Percentiles rank a stretch among this genome's conserved stretches.
Conservation (phyloP, 2,329 filamentous ascomycete species). For the Colletotrichum caudatum region DNA sequence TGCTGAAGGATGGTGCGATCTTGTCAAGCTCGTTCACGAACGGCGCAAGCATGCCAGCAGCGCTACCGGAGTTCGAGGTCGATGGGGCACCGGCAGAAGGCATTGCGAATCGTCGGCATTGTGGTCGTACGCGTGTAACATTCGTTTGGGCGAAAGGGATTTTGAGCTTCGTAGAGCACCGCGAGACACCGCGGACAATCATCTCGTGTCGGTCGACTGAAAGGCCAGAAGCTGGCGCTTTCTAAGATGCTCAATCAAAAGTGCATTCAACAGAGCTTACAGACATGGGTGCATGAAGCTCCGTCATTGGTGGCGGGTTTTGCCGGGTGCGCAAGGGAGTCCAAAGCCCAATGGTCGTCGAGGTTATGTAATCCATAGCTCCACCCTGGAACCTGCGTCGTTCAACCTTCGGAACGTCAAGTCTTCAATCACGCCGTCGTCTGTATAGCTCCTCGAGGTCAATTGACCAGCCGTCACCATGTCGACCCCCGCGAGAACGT, state of each 20-base stretch:
- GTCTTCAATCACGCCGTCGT: slow-evolving; percentile 33
- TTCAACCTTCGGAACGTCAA: slow-evolving; percentile 40
- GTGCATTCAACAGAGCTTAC: slow-evolving; percentile 24
- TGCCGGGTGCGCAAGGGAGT: slow-evolving; percentile 28
- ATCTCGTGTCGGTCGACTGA: slow-evolving; percentile 44
- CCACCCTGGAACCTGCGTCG: slow-evolving; percentile 33
- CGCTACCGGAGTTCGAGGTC: slow-evolving; percentile 45
- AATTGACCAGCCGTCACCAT: slow-evolving; percentile 67
- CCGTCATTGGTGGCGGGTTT: slow-evolving; percentile 41
- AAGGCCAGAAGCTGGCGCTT: not conserved
- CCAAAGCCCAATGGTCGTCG: slow-evolving; percentile 25
- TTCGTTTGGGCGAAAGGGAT: slow-evolving; percentile 31
- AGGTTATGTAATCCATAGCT: slow-evolving; percentile 34
- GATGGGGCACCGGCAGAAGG: slow-evolving; percentile 38
- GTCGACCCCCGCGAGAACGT: slow-evolving; percentile 90
- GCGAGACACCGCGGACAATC: slow-evolving; percentile 50
- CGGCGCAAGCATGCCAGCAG: slow-evolving; percentile 61
- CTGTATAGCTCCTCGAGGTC: slow-evolving; percentile 44
- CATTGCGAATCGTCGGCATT: slow-evolving; percentile 42
- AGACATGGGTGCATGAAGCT: slow-evolving; percentile 38
- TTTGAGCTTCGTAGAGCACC: slow-evolving; percentile 48
- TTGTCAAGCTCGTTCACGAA: slow-evolving; percentile 82
- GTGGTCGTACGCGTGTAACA: slow-evolving; percentile 28
- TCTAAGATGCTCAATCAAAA: not conserved
- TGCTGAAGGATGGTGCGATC: slow-evolving; percentile 89